Evolutionary conservation across 2,329 filamentous ascomycete genomes (phyloP).

Genomic region (Aspergillus sp.): DNA sequence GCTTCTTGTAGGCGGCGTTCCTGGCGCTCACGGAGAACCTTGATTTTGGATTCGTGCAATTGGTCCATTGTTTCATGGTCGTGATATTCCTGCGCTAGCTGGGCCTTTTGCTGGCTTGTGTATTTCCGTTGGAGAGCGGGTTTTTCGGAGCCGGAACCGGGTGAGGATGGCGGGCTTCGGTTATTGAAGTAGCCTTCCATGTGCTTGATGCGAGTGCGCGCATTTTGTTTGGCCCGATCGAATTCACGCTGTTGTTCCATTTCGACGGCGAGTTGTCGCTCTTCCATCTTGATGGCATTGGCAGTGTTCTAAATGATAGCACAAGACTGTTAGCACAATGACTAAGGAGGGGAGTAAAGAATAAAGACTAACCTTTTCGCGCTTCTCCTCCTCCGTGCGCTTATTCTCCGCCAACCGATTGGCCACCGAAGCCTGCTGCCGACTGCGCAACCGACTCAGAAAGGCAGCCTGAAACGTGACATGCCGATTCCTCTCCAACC

Average conservation of each 20-base stretch:
- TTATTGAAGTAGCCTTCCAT: slow-evolving; percentile 43
- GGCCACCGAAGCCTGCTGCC: slow-evolving; percentile 24
- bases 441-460: slow-evolving; percentile 21
- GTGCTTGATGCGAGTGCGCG: slow-evolving; percentile 39
- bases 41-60: slow-evolving; percentile 39
- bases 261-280: slow-evolving; percentile 38
- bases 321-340: not conserved
- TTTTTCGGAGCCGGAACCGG: slow-evolving; percentile 13
- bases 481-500: slow-evolving; percentile 23
- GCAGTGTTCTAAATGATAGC: slow-evolving; percentile 26
- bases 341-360: not conserved
- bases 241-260: slow-evolving; percentile 41
- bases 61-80: slow-evolving; percentile 38
- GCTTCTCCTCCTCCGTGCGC: slow-evolving; percentile 28
- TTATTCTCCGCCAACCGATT: slow-evolving; percentile 25
- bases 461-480: slow-evolving; percentile 28
- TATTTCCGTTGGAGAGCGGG: slow-evolving; percentile 26
- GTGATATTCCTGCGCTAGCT: slow-evolving; percentile 39
- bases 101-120: slow-evolving; percentile 37
- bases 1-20: slow-evolving; percentile 36
- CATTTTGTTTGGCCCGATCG: slow-evolving; percentile 36
- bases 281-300: slow-evolving; percentile 33
- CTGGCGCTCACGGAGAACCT: slow-evolving; percentile 42
- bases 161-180: slow-evolving; percentile 26
- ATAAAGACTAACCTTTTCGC: slow-evolving; percentile 27